These are phyloP conservation scores for Pontederia crassipes DNA, from an alignment of 176 grass and related monocot genomes.

Conservation along the genomic window DNA sequence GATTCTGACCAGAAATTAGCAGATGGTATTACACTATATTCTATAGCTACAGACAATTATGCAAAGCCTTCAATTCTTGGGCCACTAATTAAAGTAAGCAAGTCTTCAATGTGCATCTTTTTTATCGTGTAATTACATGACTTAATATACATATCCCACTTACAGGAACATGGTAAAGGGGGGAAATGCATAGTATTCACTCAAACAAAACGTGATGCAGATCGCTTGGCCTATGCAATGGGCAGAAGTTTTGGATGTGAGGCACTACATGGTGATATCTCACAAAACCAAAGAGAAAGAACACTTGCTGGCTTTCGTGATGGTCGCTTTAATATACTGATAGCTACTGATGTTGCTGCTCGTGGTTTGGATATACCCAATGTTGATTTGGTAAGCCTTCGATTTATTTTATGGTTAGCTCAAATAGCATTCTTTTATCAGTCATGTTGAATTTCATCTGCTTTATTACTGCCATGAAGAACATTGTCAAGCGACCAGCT, in stretches of 20 bases:
- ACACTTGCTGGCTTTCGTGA: constrained; percentile 80
- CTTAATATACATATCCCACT: not conserved
- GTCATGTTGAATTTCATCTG: not conserved
- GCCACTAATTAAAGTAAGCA: constrained; percentile 67
- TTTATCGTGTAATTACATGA: constrained; percentile 1
- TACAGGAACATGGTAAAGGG: constrained; percentile 81
- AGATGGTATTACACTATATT: constrained; percentile 84
- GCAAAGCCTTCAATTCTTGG: constrained; percentile 69
- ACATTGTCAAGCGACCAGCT: no score
- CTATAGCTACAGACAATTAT: constrained; percentile 67
- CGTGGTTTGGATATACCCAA: constrained; percentile 95
- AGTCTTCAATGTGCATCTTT: constrained; percentile 3
- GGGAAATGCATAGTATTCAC: constrained; percentile 95
- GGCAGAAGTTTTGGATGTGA: constrained; percentile 58
- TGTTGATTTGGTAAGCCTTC: constrained; percentile 66
- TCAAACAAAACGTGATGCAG: constrained; percentile 88
- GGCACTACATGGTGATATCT: constrained; percentile 85
- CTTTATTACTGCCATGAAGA: no score
- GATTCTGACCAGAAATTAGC: constrained; percentile 85
- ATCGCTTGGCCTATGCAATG: constrained; percentile 76
- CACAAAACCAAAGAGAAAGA: constrained; percentile 81
- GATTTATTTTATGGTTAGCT: constrained; percentile 9
- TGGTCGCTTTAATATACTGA: constrained; percentile 62
- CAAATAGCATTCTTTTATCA: constrained; percentile 10
- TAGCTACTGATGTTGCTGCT: constrained; percentile 82